These are phyloP conservation scores for Dacryopinax spathularia DNA, from an alignment of 768 basidiomycete genomes.

Conservation along the genomic window DNA sequence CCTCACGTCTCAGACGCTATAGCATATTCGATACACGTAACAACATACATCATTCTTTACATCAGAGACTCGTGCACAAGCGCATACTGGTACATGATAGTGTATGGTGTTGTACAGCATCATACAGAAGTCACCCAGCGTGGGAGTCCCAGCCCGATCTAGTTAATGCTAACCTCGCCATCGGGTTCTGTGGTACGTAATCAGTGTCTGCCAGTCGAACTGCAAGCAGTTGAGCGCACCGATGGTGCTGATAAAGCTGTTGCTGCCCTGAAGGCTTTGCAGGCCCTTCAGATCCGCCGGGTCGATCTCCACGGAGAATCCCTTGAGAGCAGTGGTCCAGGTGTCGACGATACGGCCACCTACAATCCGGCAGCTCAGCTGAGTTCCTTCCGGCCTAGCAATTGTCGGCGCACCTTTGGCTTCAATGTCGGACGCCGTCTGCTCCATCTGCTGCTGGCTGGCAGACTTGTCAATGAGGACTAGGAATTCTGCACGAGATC, in stretches of 20 bases:
- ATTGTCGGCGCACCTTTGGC: background rate
- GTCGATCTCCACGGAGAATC: background rate
- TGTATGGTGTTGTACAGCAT: background rate
- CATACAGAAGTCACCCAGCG: background rate
- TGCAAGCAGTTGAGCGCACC: background rate
- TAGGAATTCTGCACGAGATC: background rate
- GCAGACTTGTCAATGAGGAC: background rate
- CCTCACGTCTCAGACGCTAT: background rate
- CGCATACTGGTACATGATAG: background rate
- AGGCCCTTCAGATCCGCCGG: background rate
- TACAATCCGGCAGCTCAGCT: background rate
- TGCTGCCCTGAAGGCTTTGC: slow-evolving; percentile 1
- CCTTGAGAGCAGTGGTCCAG: background rate
- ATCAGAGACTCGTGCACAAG: background rate
- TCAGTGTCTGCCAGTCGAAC: background rate
- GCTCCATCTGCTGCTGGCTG: background rate
- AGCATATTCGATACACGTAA: background rate
- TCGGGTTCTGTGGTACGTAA: background rate
- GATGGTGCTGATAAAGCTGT: slow-evolving; percentile 1
- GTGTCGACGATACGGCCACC: background rate
- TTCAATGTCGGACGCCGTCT: background rate
- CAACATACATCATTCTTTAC: background rate
- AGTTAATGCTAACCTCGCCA: background rate
- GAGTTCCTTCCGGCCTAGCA: background rate
- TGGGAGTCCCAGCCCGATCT: background rate